Base-by-base conservation (phyloP, 805 yeast genomes). In the Brettanomyces nanus region DNA sequence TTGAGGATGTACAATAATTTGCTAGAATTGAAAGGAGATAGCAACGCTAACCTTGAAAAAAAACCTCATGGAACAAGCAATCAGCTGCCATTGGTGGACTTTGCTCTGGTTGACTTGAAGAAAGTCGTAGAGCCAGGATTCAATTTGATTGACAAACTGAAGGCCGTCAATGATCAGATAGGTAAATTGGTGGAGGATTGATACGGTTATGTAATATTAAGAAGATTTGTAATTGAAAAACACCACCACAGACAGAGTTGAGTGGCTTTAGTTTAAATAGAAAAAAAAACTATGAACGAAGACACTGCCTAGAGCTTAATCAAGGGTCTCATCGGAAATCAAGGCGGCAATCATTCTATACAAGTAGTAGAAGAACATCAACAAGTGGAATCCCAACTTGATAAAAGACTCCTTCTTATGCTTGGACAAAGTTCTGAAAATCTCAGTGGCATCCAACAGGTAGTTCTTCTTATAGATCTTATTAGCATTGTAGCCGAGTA, bases 301-400 rank as follows among this genome's bases (percentile, higher is more conserved):
- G 26, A 23, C 11, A 28, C 30, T 14, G 30, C 9, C 30, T 6
- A 28, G 18, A n/a, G 21, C 20, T 28, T n/a, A 28, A 28, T 28
- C 30, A 22, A 32, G 27, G 25, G 31, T 49, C 36, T 72, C 84
- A 49, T 81, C 87, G 31, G 80, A 77, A 55, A 90, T 85, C 58
- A 89, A 73, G 32, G 95, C 87, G 73, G 89, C 79, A 63, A 89
- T 87, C 95, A 89, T 87, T 68, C 94, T 78, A 73, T 89, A 90
- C 56, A 90, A 75, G 72, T 87, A 90, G 72, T 75, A 87, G 81
- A 92, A 90, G 75, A 92, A 92, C 82, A 90, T 69, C 55, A 85
- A 62, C 53, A 90, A 71, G 60, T 86, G 90, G 75, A 85, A 87
- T 9, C 92, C 96, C 51, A 92, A 74, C 63, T 90, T 90, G 60